Base-by-base conservation (phyloP, 2,329 filamentous ascomycete species). In the Thielaviopsis populi region DNA sequence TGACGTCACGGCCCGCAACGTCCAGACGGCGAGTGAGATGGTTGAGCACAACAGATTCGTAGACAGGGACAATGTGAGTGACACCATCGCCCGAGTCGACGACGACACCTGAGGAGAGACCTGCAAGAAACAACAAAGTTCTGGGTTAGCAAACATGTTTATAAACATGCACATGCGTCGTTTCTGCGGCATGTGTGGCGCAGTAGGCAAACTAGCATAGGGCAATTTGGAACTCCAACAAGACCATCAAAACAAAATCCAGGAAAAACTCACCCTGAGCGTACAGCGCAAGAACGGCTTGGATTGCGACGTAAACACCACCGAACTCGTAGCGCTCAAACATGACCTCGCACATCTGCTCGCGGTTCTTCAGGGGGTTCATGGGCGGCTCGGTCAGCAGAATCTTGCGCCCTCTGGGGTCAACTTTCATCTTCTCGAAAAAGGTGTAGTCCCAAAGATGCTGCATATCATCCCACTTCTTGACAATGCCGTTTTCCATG, bases 381-480 rank as follows among this genome's bases (percentile, higher is more conserved):
- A 97, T 94, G 17, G 94, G 94, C 42, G 94, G 92, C 77, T 99
- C 94, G 58, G 92, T 97, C 69, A 97, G 83, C 68, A 99, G 83
- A 74, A 99, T 97, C 83, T 99, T 99, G 76, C 91, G 90, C 69
- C 90, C 92, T 24, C 83, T 84, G 1, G 94, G 84, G 74, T 97
- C 89, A 69, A 99, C 80, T 75, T 91, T 85, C 83, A 99, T 89
- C 83, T 97, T 97, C 75, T 99, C 92, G 76, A 83, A 87, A 75
- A 99, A 99, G 27, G 94, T 99, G 75, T 95, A 97, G 78, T 99
- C 92, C 94, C 94, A 99, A 64, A 99, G 85, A 73, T 97, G 92
- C 79, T 96, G 89, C 94, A 99, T 99, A 75, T 99, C 94, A 70
- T 99, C 94, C 94, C 94, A 99, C 73, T 91, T 91, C 83, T 96